phyloP scores from a whole-genome alignment of 208 protist genomes.

The Leishmania lainsoni region DNA sequence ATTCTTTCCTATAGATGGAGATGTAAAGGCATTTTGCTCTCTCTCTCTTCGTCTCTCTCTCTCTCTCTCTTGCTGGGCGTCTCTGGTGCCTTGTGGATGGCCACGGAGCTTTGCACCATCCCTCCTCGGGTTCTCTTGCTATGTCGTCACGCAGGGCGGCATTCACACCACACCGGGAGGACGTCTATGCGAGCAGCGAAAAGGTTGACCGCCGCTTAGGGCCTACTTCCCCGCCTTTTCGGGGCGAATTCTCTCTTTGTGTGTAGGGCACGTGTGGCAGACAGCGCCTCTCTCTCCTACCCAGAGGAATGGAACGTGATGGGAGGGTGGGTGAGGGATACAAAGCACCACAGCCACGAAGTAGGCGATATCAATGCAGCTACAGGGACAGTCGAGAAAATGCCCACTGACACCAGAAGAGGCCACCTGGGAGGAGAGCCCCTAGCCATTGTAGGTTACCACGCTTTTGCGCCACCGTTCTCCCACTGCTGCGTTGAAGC shows the following conservation, averaged over 20 bases:
- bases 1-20: background rate
- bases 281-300: background rate
- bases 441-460: background rate
- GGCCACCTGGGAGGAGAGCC: too few species aligned
- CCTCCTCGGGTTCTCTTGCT: background rate
- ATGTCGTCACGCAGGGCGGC: background rate
- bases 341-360: too few species aligned
- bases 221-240: too few species aligned
- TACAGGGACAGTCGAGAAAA: background rate
- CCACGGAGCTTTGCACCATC: background rate
- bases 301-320: background rate
- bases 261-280: background rate
- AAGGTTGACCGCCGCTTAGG: too few species aligned
- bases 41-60: background rate
- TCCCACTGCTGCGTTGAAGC: background rate
- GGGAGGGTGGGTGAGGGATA: background rate
- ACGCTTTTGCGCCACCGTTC: background rate
- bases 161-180: too few species aligned
- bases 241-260: background rate
- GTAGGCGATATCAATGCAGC: background rate
- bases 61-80: background rate
- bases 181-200: too few species aligned
- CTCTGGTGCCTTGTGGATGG: background rate
- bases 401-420: background rate
- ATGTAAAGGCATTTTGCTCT: background rate